Evolutionary conservation across 225 moss, liverwort and hornwort species (phyloP).

Genomic region (Asterella californica): DNA sequence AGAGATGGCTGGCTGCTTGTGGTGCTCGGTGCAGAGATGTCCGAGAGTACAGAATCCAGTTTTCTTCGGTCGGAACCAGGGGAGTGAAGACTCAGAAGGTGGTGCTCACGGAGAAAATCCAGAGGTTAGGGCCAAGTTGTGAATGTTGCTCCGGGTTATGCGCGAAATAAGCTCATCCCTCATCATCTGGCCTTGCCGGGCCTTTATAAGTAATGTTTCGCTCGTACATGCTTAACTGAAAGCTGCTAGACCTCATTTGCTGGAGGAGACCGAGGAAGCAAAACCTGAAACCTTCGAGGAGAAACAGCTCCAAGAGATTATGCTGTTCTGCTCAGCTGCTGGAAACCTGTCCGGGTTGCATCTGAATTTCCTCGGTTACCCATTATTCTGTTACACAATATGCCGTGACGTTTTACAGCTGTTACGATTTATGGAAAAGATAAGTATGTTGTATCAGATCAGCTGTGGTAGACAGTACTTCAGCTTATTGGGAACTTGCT

Average conservation of each 20-base stretch:
- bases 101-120: conserved; percentile 59
- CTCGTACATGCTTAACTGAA: conserved; percentile 70
- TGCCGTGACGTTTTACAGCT: too few species aligned
- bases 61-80: conserved; percentile 10
- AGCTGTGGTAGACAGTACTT: too few species aligned
- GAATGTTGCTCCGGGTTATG: conserved; percentile 87
- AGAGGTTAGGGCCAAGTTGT: conserved; percentile 88
- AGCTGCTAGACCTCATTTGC: conserved; percentile 51
- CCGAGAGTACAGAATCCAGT: background rate
- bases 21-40: conserved; percentile 1
- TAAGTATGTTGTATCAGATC: too few species aligned
- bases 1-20: background rate
- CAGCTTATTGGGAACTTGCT: too few species aligned
- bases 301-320: conserved; percentile 61
- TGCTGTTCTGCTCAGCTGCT: conserved; percentile 63
- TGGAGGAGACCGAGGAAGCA: conserved; percentile 52
- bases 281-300: conserved; percentile 57
- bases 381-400: too few species aligned
- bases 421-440: too few species aligned
- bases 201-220: conserved; percentile 76
- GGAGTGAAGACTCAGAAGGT: conserved; percentile 39
- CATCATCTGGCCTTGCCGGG: conserved; percentile 86
- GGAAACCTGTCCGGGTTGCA: too few species aligned
- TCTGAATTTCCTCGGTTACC: too few species aligned
- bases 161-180: conserved; percentile 91